phyloP scores from a whole-genome alignment of 2,329 filamentous ascomycete genomes.

The Hypoxylon sp. region DNA sequence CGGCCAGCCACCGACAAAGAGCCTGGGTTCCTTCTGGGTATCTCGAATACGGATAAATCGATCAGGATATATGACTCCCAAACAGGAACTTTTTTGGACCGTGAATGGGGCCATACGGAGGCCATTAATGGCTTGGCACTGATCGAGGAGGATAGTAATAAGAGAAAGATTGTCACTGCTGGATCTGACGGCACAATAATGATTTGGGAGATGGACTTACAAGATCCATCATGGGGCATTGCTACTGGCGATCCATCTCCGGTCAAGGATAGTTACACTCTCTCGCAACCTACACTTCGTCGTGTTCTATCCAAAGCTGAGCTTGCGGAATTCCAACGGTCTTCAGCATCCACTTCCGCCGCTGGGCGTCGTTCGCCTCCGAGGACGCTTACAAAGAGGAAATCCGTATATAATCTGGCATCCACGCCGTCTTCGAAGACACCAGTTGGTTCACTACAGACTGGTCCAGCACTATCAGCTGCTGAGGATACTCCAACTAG shows the following conservation, averaged over 20 bases:
- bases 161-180: constrained; percentile 77
- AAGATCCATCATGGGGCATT: constrained; percentile 60
- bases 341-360: constrained; percentile 54
- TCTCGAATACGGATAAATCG: constrained; percentile 96
- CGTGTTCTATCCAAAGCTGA: constrained; percentile 90
- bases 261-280: constrained; percentile 64
- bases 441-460: constrained; percentile 58
- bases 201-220: constrained; percentile 76
- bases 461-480: constrained; percentile 60
- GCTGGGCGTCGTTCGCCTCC: constrained; percentile 69
- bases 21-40: constrained; percentile 80
- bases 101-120: constrained; percentile 96
- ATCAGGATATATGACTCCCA: constrained; percentile 88
- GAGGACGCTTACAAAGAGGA: constrained; percentile 67
- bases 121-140: constrained; percentile 89
- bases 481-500: constrained; percentile 65
- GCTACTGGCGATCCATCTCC: constrained; percentile 69
- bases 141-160: constrained; percentile 70
- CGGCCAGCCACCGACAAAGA: constrained; percentile 69
- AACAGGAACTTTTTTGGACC: constrained; percentile 81
- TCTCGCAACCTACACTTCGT: constrained; percentile 80
- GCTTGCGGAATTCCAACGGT: constrained; percentile 81
- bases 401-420: constrained; percentile 66
- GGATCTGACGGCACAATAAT: constrained; percentile 87
- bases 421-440: constrained; percentile 56